Base-by-base conservation (phyloP, 306 rosid genomes). In the Glycine latifolia region DNA sequence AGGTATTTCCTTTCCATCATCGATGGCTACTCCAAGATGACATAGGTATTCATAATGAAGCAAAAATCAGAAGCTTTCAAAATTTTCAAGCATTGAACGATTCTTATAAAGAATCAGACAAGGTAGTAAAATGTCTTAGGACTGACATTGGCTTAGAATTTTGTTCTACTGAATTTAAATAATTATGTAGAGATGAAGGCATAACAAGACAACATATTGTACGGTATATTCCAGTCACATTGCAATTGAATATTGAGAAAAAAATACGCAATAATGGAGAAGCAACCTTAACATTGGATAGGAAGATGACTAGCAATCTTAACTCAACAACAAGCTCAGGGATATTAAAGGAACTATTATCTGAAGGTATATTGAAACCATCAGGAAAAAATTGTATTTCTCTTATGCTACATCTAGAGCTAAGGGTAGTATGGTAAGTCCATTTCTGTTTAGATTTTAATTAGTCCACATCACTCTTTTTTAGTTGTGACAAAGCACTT, bases 321-420 rank as follows among this genome's bases (percentile, higher is more conserved):
- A 95, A 95, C 83, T 85, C 90, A 70, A 86, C 81, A 81, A 89
- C 93, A 77, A 91, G 97, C 86, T 85, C 90, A 17, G 92, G 89
- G 76, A 83, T 84, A 72, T 89, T 95, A 83, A 93, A 91, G 89
- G 93, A 87, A 70, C 88, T 95, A 84, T 82, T 95, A 78, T 87
- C 90, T 79, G 89, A 88, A 66, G 97, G 94, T 59, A 77, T 90
- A 73, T 84, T 84, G 79, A 93, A 95, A 77, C 95, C 92, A 53
- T 92, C 97, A 0, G 93, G 91, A 61, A 90, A 90, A 83, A 95
- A 93, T 83, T 93, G 97, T 78, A 95, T 93, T 76, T 91, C 97
- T 85, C 95, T 95, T 76, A 95, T 95, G 99, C 98, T 58, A 93
- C 97, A 60, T 95, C 97, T 75, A 98, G 99, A 69, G 99, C 99